Evolutionary conservation across 495 filamentous ascomycete genomes (phyloP), one percentile per base, ranked within the genome.

Genomic region (Podospora fimiseda): DNA sequence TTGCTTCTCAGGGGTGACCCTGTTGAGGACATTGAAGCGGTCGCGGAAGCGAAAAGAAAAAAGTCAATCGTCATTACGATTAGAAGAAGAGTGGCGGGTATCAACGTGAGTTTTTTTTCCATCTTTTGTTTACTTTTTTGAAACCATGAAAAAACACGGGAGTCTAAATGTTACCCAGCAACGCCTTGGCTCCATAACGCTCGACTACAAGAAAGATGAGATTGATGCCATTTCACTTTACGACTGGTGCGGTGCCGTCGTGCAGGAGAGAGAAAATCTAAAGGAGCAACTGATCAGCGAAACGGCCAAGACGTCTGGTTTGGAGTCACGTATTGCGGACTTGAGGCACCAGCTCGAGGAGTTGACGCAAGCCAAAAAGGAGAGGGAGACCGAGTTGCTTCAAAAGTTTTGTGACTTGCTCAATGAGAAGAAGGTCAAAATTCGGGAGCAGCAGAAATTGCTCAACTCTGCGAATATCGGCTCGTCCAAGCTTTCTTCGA

Each of bases 401-500:
- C 75, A 80, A 36, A 90, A 88, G 62, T 89, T 90, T 50, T 76
- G 76, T 30, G 74, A 78, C 16, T 66, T 94, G 1, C 67, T 95
- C 0, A 95, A 95, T 57, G 83, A 84, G 59, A 95, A 95, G 69
- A 95, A 95, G 67, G 72, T 88, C n/a, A 94, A 93, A 68, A 92
- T 95, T 19, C 73, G 89, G 23, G 85, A 92, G 55, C 87, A 93
- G 63, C 84, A 89, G 55, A 77, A 84, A 16, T 59, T 90, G 8
- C 65, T 93, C 4, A 78, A 75, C 14, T 72, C 74, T n/a, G 79
- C 81, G 6, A 81, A 77, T 36, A 65, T 80, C 8, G 80, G 86
- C 61, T 66, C 74, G 0, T 60, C 67, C 1, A 74, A 59, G 43
- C 69, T 65, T 6, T 61, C 56, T 33, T 59, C 62, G n/a, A n/a